Conservation (phyloP, 78 protist species). For the Planoprotostelium fungivorum region DNA sequence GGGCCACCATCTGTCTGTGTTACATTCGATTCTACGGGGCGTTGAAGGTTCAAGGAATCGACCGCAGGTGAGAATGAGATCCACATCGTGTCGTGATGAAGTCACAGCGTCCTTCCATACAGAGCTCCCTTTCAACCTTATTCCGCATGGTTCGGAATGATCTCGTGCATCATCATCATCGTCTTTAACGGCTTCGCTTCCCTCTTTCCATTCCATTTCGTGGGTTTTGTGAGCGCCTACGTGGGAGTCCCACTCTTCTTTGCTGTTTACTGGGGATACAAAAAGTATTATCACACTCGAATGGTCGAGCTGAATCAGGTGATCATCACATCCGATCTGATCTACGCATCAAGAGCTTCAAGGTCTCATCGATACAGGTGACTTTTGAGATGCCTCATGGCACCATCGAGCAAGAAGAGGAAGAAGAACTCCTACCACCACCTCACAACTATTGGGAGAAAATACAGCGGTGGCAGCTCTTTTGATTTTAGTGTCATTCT, state of each 20-base stretch:
- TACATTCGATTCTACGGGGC: conserved; percentile 5
- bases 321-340: neutral
- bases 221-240: neutral
- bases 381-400: neutral
- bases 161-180: neutral
- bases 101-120: neutral
- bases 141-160: neutral
- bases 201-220: neutral
- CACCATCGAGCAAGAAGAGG: neutral
- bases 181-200: neutral
- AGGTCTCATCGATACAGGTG: neutral
- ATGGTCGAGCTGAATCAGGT: neutral
- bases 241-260: neutral
- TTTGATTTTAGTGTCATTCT: no score
- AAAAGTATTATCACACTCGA: neutral
- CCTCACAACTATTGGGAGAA: no score
- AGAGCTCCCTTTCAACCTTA: neutral
- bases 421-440: neutral
- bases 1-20: neutral
- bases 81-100: neutral
- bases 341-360: neutral
- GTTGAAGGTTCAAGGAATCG: neutral
- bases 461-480: no score
- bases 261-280: neutral
- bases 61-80: neutral